Evolutionary conservation across 345 rosid species (phyloP), one percentile per base, ranked within the genome.

Genomic region (Aurinia saxatilis): DNA sequence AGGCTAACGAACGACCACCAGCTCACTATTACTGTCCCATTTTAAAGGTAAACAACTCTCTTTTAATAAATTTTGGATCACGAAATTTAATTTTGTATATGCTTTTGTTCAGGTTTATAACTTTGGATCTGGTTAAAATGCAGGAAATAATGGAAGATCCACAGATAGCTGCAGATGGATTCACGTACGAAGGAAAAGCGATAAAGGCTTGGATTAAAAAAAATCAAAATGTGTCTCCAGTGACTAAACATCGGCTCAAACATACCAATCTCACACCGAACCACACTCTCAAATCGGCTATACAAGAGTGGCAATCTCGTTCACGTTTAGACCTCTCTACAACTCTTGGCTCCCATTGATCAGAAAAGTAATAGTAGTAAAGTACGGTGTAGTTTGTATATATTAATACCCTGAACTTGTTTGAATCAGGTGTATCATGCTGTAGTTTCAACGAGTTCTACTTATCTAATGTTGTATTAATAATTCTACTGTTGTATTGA

Each of bases 141-240:
- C 80, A 88, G 96, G 95, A 88, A 73, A 64, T 91, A 42, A 88
- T 86, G 92, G 92, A 81, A 51, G 87, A 91, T 68, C 98, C 98
- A n/a, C 75, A 79, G 66, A 78, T 88, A 72, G 90, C 95, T 29
- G 88, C 84, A 10, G 96, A 91, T 77, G 95, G 98, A 54, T 88
- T 85, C 73, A 82, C 95, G 0, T 91, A 91, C 7, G 96, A 91
- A 76, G 82, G 74, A 14, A 67, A 58, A 75, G 95, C 92, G 18
- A 88, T 91, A 8, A 78, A 75, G 57, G 83, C 81, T 1, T 91
- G 96, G 98, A 77, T 84, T 42, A 80, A 68, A 34, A 83, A 70
- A 67, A 80, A 84, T 77, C 66, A 75, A 7, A 36, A 57, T 17
- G 78, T 84, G 23, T 91, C 98, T 38, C 95, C 95, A 0, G 92